Percentiles rank a stretch among this genome's conserved stretches.
Conservation (phyloP, 2,329 filamentous ascomycete species). For the Myriangium duriaei region DNA sequence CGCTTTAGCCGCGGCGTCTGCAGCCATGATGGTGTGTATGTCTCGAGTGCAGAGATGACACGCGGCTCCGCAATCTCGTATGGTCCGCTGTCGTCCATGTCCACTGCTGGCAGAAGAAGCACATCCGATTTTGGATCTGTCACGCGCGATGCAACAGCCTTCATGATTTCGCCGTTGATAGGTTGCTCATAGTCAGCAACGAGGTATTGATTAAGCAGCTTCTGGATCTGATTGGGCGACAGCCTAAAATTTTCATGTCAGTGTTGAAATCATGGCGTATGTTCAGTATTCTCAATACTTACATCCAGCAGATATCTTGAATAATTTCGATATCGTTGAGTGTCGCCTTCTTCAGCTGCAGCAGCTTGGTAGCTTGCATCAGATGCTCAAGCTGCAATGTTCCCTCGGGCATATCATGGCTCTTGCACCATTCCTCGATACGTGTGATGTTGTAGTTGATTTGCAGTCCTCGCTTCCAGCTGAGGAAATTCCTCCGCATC, state of each 20-base stretch:
- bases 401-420: conserved; percentile 97
- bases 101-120: conserved; percentile 80
- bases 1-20: conserved; percentile 93
- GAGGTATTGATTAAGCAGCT: conserved; percentile 94
- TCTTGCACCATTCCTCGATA: conserved; percentile 99
- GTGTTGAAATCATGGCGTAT: no score
- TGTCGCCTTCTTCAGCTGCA: conserved; percentile 97
- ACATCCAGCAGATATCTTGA: conserved; percentile 99
- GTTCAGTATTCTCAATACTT: conserved; percentile 32
- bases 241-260: conserved; percentile 49
- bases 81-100: conserved; percentile 97
- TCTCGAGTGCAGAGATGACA: conserved; percentile 91
- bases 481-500: conserved; percentile 96
- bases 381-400: conserved; percentile 94
- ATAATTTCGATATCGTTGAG: conserved; percentile 99
- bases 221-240: conserved; percentile 97
- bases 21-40: conserved; percentile 95
- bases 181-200: conserved; percentile 98
- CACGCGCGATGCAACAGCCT: conserved; percentile 89
- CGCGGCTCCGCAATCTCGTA: conserved; percentile 97
- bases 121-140: conserved; percentile 93
- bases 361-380: conserved; percentile 98
- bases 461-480: conserved; percentile 96
- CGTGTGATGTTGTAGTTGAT: conserved; percentile 99
- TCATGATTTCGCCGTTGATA: conserved; percentile 99